Percentiles rank a stretch among this genome's conserved stretches.
phyloP scores from a whole-genome alignment of 495 filamentous ascomycete genomes.

The Podospora pseudopauciseta region DNA sequence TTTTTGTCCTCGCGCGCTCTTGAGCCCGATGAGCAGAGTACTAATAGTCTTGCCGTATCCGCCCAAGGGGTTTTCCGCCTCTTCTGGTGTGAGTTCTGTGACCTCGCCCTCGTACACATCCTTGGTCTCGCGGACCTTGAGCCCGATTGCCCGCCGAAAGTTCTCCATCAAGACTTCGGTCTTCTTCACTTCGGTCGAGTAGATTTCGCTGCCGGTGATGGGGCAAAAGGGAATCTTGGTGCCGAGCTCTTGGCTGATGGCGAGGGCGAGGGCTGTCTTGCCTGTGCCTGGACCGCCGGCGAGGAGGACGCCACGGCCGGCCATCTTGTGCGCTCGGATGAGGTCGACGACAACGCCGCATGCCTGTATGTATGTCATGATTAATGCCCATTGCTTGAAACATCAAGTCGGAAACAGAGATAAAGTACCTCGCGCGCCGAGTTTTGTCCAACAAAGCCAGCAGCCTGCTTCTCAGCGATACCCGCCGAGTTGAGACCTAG shows the following conservation, averaged over 20 bases:
- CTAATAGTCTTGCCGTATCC: slow-evolving; percentile 93
- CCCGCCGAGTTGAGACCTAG: slow-evolving; percentile 81
- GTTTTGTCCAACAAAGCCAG: slow-evolving; percentile 86
- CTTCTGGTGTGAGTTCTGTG: slow-evolving; percentile 92
- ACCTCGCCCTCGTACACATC: slow-evolving; percentile 98
- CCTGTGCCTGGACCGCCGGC: slow-evolving; percentile 91
- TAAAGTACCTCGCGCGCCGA: slow-evolving; percentile 73
- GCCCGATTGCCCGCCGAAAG: slow-evolving; percentile 91
- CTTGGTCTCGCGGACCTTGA: slow-evolving; percentile 95
- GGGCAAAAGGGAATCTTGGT: slow-evolving; percentile 97
- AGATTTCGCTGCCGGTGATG: slow-evolving; percentile 95
- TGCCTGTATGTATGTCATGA: slow-evolving; percentile 46
- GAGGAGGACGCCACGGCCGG: slow-evolving; percentile 85
- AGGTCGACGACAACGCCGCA: slow-evolving; percentile 93
- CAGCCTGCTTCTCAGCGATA: slow-evolving; percentile 67
- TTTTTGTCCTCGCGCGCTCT: slow-evolving; percentile 91
- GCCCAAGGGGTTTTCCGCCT: slow-evolving; percentile 95
- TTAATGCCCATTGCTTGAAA: neutral
- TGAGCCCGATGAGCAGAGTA: slow-evolving; percentile 81
- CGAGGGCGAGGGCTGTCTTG: slow-evolving; percentile 93
- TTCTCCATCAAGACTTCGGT: slow-evolving; percentile 98
- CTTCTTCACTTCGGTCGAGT: slow-evolving; percentile 97
- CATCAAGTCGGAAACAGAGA: neutral
- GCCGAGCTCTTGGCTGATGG: slow-evolving; percentile 90
- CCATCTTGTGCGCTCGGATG: slow-evolving; percentile 93